Evolutionary conservation across 2,329 filamentous ascomycete genomes (phyloP), one percentile per base, ranked within the genome.

Genomic region (Apiospora phragmitis): DNA sequence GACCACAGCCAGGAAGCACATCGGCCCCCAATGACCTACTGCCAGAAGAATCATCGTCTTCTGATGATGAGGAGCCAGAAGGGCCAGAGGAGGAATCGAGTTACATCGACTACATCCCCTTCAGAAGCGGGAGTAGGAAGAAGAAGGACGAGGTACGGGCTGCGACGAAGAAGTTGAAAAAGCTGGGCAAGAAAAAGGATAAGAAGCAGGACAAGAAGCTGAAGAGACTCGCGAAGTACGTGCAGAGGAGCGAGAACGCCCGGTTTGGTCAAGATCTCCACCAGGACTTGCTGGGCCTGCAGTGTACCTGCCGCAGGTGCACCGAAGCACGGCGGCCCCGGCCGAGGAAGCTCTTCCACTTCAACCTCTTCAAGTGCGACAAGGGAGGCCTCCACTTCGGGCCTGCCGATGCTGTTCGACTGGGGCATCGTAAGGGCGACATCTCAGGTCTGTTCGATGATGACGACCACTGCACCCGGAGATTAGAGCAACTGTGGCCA

Each of bases 301-400:
- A 62, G 18, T 62, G 55, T 5, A 62, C 21, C 55, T 62, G 55
- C 29, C 21, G 21, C 11, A 62, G 32, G 4, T 62, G 55, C 55
- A 21, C 55, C 9, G 38, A 18, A 11, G 32, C 55, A 4, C 55
- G 55, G 24, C 32, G 55, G 8, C 55, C 55, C 9, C 55, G 32
- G 16, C 55, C 55, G 55, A 35, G 18, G 21, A 62, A 62, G 32
- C 32, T 62, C 29, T 62, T 62, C 29, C 2, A 8, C 9, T 62
- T 62, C 32, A 62, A 62, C 21, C 55, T 62, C 55, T 62, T 62
- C 55, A 38, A 32, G 55, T 62, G 55, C 55, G 55, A n/a, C 8
- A 62, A 62, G 32, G 55, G 55, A 32, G 55, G 55, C 9, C 32
- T 62, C 18, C 32, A 21, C 8, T 62, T 62, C 32, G 55, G 55